A percentile compares a stretch with the other conserved stretches of the same genome.
phyloP scores from a whole-genome alignment of 345 rosid species.

The Odontarrhena argentea region DNA sequence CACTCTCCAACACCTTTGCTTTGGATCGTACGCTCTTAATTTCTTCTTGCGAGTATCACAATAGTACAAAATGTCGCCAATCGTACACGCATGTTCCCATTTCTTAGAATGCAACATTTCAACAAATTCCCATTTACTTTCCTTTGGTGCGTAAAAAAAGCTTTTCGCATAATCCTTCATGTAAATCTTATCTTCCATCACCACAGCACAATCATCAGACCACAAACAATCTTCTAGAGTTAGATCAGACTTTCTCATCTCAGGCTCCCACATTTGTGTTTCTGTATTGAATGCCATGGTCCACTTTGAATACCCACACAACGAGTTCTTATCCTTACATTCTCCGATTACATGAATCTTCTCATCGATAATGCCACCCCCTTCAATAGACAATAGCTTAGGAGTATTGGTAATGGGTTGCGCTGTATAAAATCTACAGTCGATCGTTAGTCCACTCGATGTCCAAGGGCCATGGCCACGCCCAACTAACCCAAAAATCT shows the following conservation, averaged over 20 bases:
- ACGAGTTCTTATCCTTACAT: too few relatives aligned
- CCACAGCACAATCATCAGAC: background rate
- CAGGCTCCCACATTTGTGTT: constrained; percentile 10
- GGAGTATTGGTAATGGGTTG: background rate
- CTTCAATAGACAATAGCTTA: background rate
- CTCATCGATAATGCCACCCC: background rate
- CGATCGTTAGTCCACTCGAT: background rate
- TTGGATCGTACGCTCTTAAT: constrained; percentile 3
- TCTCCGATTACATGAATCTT: background rate
- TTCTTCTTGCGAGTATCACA: background rate
- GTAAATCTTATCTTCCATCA: background rate
- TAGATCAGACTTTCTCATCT: background rate
- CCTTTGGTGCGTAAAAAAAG: background rate
- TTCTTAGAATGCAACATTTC: background rate
- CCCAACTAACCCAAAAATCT: background rate
- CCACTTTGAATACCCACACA: too few relatives aligned
- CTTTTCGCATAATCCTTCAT: background rate
- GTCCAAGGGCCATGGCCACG: background rate
- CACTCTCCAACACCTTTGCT: background rate
- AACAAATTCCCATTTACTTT: background rate
- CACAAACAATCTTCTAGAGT: too few relatives aligned
- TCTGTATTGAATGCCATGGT: background rate
- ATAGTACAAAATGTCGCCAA: too few relatives aligned
- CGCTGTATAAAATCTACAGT: background rate
- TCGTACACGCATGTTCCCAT: background rate